Conservation (phyloP, 805 yeast genomes). For the Lipomyces yamanashiensis region DNA sequence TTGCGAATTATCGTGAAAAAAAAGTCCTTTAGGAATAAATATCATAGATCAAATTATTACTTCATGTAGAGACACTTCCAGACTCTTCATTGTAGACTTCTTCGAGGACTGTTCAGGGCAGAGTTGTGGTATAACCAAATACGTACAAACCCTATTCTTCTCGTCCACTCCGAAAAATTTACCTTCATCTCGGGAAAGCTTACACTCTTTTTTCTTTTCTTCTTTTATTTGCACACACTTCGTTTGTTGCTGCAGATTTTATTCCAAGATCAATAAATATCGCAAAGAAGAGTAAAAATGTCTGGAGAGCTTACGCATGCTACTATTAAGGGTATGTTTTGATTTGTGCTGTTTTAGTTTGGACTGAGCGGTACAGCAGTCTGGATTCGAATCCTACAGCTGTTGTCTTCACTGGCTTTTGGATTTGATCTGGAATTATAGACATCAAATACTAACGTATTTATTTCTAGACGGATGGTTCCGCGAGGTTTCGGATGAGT, state of each 20-base stretch:
- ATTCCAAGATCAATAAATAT: neutral
- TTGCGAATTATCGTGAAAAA: conserved; percentile 8
- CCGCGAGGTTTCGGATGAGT: conserved; percentile 89
- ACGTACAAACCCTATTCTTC: neutral
- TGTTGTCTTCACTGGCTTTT: no score
- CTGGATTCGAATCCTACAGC: no score
- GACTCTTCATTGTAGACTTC: no score
- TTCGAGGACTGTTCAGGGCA: no score
- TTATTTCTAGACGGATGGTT: conserved; percentile 81
- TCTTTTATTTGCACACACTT: neutral
- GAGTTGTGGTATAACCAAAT: no score
- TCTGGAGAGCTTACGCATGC: conserved; percentile 39
- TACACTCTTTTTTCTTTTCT: neutral
- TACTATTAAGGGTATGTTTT: conserved; percentile 37
- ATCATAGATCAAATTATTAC: neutral
- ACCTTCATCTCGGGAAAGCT: neutral
- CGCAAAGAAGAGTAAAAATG: conserved; percentile 14
- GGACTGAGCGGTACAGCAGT: neutral
- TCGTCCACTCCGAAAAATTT: neutral
- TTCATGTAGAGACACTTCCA: neutral
- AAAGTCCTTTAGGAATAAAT: neutral
- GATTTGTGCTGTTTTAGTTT: neutral
- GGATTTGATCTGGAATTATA: neutral
- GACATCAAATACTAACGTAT: conserved; percentile 4
- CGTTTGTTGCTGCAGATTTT: neutral